These are phyloP conservation scores for Arthroderma sp. DNA, from an alignment of 2,329 filamentous ascomycete genomes.

Conservation along the genomic window DNA sequence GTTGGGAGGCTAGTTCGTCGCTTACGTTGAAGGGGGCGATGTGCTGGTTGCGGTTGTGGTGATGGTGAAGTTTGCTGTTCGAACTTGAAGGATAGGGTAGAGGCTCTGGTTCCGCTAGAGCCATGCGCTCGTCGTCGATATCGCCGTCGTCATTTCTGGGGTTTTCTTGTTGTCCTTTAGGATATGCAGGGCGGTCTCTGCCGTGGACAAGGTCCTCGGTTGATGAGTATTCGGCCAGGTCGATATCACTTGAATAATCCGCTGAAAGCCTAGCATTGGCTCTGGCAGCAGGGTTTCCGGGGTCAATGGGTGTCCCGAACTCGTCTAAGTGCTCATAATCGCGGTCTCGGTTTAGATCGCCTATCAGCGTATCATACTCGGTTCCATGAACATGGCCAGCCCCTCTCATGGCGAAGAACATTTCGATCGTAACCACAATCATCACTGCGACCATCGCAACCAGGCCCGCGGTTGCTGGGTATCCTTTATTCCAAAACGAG, in stretches of 20 bases:
- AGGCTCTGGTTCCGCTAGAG: slow-evolving; percentile 41
- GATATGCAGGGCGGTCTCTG: slow-evolving; percentile 7
- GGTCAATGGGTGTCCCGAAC: neutral
- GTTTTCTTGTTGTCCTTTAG: slow-evolving; percentile 12
- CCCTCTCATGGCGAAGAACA: slow-evolving; percentile 66
- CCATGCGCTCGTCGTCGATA: slow-evolving; percentile 46
- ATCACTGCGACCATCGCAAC: slow-evolving; percentile 74
- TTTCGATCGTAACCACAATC: slow-evolving; percentile 72
- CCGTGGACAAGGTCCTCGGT: slow-evolving; percentile 12
- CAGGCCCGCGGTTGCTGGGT: slow-evolving; percentile 65
- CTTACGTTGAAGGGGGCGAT: slow-evolving; percentile 9
- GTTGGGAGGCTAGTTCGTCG: slow-evolving; percentile 9
- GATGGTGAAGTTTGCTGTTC: neutral
- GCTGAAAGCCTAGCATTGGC: neutral
- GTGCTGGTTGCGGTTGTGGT: slow-evolving; percentile 7
- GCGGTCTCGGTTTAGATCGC: slow-evolving; percentile 8
- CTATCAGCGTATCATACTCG: slow-evolving; percentile 37
- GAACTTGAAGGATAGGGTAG: slow-evolving; percentile 13
- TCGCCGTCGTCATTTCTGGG: slow-evolving; percentile 15
- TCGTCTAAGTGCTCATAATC: slow-evolving; percentile 2
- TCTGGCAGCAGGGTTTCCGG: neutral
- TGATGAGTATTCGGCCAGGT: slow-evolving; percentile 4
- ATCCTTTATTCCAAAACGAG: slow-evolving; percentile 64
- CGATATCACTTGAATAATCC: neutral
- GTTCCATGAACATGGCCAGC: slow-evolving; percentile 45